These are phyloP conservation scores for Backusella liffmaniae DNA, from an alignment of 192 early-diverging fungal genomes.

Conservation along the genomic window DNA sequence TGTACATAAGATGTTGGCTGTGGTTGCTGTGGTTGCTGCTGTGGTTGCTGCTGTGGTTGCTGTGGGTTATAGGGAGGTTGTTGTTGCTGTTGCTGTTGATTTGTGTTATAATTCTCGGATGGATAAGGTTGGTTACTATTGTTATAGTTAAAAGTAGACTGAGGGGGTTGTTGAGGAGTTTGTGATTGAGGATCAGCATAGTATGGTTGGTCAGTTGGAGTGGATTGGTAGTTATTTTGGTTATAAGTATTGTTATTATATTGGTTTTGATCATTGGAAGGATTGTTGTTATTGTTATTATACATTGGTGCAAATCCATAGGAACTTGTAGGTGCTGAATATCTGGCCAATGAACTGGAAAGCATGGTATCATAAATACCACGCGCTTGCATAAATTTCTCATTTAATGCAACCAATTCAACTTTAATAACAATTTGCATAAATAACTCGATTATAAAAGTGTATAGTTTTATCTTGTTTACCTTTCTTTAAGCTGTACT, in stretches of 20 bases:
- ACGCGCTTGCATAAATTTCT: constrained; percentile 70
- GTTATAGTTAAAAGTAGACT: background rate
- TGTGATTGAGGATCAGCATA: constrained; percentile 2
- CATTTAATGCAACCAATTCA: constrained; percentile 68
- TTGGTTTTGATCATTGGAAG: background rate
- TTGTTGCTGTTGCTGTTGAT: constrained; percentile 12
- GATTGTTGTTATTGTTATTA: background rate
- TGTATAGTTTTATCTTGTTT: background rate
- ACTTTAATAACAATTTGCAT: constrained; percentile 44
- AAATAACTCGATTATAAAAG: background rate
- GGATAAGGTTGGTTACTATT: background rate
- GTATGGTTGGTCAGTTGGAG: background rate
- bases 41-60: background rate
- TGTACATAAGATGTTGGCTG: constrained; percentile 6
- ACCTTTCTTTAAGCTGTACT: constrained; percentile 85
- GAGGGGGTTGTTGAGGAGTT: background rate
- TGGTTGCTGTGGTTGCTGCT: background rate
- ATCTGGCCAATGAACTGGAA: constrained; percentile 61
- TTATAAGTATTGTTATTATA: background rate
- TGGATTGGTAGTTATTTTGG: background rate
- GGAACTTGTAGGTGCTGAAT: constrained; percentile 35
- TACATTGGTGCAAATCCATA: constrained; percentile 9
- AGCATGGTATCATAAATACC: constrained; percentile 74
- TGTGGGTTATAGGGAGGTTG: background rate
- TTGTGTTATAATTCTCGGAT: background rate